Evolutionary conservation across 2,329 filamentous ascomycete genomes (phyloP).

Genomic region (Lanzia echinophila): DNA sequence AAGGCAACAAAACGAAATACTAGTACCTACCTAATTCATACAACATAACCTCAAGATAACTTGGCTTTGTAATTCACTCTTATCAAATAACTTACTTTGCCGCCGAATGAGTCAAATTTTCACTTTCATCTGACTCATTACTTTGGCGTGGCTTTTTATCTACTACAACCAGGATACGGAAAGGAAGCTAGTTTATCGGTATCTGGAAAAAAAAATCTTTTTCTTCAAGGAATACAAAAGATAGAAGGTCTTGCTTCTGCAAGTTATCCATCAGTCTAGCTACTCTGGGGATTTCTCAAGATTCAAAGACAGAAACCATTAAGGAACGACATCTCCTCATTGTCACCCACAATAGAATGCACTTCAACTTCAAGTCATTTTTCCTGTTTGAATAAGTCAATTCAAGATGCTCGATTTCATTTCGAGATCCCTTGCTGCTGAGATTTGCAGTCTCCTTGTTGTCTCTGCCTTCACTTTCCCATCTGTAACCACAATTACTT

Average conservation of each 20-base stretch:
- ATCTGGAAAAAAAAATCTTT: too few relatives aligned
- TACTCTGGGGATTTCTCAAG: too few relatives aligned
- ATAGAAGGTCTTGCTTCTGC: too few relatives aligned
- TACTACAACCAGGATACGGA: not conserved
- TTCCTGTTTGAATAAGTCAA: not conserved
- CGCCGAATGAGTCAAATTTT: not conserved
- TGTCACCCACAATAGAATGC: not conserved
- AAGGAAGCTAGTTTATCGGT: too few relatives aligned
- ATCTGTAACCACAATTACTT: conserved; percentile 31
- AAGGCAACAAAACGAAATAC: too few relatives aligned
- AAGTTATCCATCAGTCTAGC: too few relatives aligned
- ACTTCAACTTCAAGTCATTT: not conserved
- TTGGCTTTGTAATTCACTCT: too few relatives aligned
- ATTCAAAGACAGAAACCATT: not conserved
- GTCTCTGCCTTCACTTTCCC: conserved; percentile 35
- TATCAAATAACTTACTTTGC: too few relatives aligned
- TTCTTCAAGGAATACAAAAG: too few relatives aligned
- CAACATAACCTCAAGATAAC: too few relatives aligned
- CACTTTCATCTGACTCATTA: not conserved
- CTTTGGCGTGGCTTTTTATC: not conserved
- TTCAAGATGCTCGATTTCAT: conserved; percentile 50
- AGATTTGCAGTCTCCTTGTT: conserved; percentile 29
- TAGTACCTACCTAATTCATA: not conserved
- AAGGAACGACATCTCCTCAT: not conserved
- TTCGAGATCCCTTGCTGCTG: conserved; percentile 21